Conservation (phyloP, 371 early-diverging fungal species). For the Scutellospora calospora region DNA sequence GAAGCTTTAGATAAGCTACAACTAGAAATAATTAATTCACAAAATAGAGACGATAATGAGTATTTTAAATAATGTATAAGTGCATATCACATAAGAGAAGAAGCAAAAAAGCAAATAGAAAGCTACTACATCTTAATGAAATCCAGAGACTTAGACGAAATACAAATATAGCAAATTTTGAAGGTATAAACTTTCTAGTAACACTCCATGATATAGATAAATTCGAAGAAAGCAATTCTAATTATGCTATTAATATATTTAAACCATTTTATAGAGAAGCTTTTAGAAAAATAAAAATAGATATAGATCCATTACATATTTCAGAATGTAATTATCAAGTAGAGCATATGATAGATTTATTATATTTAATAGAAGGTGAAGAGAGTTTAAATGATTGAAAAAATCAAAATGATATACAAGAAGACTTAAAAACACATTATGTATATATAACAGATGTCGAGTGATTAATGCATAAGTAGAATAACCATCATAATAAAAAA, state of each 20-base stretch:
- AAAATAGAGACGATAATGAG: not conserved
- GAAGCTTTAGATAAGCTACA: slow-evolving; percentile 22
- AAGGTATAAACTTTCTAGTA: slow-evolving; percentile 30
- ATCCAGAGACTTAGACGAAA: too few relatives aligned
- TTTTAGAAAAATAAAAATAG: too few relatives aligned
- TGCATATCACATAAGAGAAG: too few relatives aligned
- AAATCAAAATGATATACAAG: slow-evolving; percentile 28
- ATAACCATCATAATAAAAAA: slow-evolving; percentile 26
- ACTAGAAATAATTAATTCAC: slow-evolving; percentile 27
- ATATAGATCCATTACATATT: too few relatives aligned
- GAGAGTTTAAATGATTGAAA: slow-evolving; percentile 15
- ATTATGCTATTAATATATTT: too few relatives aligned
- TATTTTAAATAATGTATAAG: too few relatives aligned
- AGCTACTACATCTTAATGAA: too few relatives aligned
- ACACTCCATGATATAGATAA: slow-evolving; percentile 24
- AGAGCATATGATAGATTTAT: too few relatives aligned
- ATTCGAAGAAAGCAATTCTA: slow-evolving; percentile 19
- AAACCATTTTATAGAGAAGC: too few relatives aligned
- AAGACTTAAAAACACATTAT: slow-evolving; percentile 29
- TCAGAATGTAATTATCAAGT: too few relatives aligned
- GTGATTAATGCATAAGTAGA: slow-evolving; percentile 35
- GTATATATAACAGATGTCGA: not conserved
- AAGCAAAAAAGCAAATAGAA: too few relatives aligned
- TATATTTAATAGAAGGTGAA: too few relatives aligned
- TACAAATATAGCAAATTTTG: slow-evolving; percentile 15